Conservation (phyloP, 2,329 filamentous ascomycete species). For the Trichoderma arundinaceum region DNA sequence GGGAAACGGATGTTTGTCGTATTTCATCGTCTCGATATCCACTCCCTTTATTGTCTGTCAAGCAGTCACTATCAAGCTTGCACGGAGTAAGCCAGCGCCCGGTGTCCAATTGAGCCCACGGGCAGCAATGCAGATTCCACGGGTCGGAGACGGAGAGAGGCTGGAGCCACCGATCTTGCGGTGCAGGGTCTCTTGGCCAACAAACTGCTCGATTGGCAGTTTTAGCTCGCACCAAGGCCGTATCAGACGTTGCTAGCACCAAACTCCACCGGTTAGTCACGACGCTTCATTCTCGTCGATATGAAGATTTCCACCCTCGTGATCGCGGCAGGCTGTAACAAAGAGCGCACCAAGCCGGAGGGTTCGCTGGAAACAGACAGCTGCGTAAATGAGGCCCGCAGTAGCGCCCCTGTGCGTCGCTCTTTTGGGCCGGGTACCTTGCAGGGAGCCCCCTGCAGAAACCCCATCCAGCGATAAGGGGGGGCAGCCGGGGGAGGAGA, state of each 20-base stretch:
- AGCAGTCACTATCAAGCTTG: background rate
- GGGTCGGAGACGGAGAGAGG: too few relatives aligned
- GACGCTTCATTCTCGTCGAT: conserved; percentile 13
- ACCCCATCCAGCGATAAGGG: conserved; percentile 22
- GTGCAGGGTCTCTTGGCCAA: background rate
- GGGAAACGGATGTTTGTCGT: conserved; percentile 23
- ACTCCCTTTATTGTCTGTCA: conserved; percentile 22
- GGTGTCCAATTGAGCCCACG: conserved; percentile 26
- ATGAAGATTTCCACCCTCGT: conserved; percentile 24
- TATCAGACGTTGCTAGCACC: conserved; percentile 24
- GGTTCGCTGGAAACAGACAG: conserved; percentile 24
- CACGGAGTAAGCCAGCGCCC: background rate
- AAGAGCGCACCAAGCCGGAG: conserved; percentile 28
- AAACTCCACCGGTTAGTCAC: conserved; percentile 21
- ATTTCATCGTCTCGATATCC: conserved; percentile 16
- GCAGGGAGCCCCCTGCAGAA: conserved; percentile 19
- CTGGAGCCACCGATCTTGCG: conserved; percentile 2
- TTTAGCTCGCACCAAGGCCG: conserved; percentile 18
- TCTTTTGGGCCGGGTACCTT: conserved; percentile 28
- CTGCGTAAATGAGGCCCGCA: conserved; percentile 31
- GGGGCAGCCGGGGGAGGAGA: background rate
- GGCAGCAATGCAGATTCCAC: conserved; percentile 17
- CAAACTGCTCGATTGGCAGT: conserved; percentile 12
- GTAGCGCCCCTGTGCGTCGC: conserved; percentile 25
- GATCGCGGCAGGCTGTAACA: conserved; percentile 26